Conservation (phyloP, 2,329 filamentous ascomycete genomes). For the Sporothrix protearum region DNA sequence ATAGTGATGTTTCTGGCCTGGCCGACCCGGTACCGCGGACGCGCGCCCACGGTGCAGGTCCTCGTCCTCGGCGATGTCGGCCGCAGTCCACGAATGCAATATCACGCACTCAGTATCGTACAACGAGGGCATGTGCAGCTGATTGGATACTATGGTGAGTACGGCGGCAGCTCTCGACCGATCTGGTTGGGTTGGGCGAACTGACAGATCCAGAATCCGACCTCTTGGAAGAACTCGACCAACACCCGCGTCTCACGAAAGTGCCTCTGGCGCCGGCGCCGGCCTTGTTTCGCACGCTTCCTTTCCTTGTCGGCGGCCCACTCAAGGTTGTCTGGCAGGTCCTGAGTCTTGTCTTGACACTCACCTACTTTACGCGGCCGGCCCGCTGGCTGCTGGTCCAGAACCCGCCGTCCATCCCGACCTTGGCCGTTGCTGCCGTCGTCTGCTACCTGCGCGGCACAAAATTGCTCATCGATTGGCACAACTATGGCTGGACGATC, state of each 20-base stretch:
- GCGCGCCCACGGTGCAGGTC: slow-evolving; percentile 59
- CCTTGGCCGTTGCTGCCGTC: slow-evolving; percentile 69
- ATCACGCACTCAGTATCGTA: slow-evolving; percentile 90
- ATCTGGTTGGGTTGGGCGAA: neutral
- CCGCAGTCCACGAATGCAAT: slow-evolving; percentile 95
- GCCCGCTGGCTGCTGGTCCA: slow-evolving; percentile 74
- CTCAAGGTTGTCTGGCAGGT: slow-evolving; percentile 85
- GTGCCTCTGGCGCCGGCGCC: slow-evolving; percentile 68
- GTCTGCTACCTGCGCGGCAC: slow-evolving; percentile 75
- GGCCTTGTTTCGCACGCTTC: slow-evolving; percentile 59
- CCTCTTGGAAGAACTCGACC: slow-evolving; percentile 71
- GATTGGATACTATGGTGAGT: slow-evolving; percentile 77
- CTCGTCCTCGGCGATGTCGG: slow-evolving; percentile 94
- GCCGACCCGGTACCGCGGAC: slow-evolving; percentile 23
- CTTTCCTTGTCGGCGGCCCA: slow-evolving; percentile 75
- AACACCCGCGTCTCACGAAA: slow-evolving; percentile 66
- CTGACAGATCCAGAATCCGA: slow-evolving; percentile 60
- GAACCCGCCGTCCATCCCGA: slow-evolving; percentile 94
- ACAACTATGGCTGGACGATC: slow-evolving; percentile 97
- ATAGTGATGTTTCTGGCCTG: slow-evolving; percentile 20
- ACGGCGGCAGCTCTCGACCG: neutral
- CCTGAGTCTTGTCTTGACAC: slow-evolving; percentile 63
- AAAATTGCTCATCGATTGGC: slow-evolving; percentile 89
- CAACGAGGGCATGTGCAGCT: slow-evolving; percentile 78
- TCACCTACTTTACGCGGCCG: slow-evolving; percentile 72